Percentiles rank a stretch among this genome's conserved stretches.
Conservation (phyloP, 2,329 filamentous ascomycete species). For the Sporothrix humicola region DNA sequence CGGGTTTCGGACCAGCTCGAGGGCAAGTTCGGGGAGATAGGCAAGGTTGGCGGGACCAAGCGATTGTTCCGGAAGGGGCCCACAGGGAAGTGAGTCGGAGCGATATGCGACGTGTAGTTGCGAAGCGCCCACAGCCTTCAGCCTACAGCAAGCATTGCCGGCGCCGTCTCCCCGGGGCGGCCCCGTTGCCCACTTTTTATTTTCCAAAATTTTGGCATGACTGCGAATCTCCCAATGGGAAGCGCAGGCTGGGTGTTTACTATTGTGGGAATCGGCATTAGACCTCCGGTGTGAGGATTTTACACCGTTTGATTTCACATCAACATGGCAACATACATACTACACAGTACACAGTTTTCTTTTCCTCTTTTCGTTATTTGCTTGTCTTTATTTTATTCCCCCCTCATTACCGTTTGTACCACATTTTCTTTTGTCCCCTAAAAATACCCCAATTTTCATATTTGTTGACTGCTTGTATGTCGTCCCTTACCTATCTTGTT, state of each 20-base stretch:
- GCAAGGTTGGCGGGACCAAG: slow-evolving; percentile 74
- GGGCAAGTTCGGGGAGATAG: slow-evolving; percentile 69
- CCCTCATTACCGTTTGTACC: neutral
- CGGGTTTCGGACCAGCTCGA: slow-evolving; percentile 45
- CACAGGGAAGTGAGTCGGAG: neutral
- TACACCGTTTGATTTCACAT: slow-evolving; percentile 22
- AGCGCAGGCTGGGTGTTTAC: neutral
- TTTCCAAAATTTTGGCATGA: neutral
- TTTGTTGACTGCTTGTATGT: neutral
- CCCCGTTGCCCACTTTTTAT: neutral
- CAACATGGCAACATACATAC: slow-evolving; percentile 16
- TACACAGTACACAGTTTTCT: slow-evolving; percentile 6
- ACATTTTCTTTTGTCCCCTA: slow-evolving; percentile 19
- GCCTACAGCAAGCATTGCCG: neutral
- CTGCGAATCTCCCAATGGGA: neutral
- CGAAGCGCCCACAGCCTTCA: neutral
- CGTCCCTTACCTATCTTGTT: neutral
- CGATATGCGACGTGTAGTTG: neutral
- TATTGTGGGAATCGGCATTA: slow-evolving; percentile 12
- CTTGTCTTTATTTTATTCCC: neutral
- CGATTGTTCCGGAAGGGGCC: slow-evolving; percentile 63
- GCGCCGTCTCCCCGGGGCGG: neutral
- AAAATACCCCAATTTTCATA: slow-evolving; percentile 32
- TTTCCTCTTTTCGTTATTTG: slow-evolving; percentile 14
- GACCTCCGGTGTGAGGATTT: neutral